Conservation (phyloP, 192 early-diverging fungal species). For the Powellomyces hirtus region DNA sequence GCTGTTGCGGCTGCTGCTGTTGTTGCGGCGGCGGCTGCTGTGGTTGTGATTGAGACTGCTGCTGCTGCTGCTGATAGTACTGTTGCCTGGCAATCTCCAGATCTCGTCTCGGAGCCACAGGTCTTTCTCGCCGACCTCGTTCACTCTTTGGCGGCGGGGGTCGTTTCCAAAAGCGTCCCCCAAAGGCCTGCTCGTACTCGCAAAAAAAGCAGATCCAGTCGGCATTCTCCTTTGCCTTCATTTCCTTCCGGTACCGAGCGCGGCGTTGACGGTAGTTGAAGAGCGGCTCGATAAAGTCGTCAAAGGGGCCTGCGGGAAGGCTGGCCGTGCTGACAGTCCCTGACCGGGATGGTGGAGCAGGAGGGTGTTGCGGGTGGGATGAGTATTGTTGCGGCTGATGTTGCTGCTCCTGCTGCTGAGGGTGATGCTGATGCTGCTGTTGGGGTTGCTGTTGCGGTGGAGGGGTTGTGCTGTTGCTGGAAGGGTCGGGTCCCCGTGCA, state of each 20-base stretch:
- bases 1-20: too few relatives aligned
- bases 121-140: too few relatives aligned
- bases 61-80: too few relatives aligned
- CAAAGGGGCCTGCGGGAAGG: background rate
- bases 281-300: constrained; percentile 21
- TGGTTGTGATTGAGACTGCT: too few relatives aligned
- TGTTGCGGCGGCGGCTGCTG: too few relatives aligned
- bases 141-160: too few relatives aligned
- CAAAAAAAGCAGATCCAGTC: constrained; percentile 37
- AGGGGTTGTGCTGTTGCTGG: background rate
- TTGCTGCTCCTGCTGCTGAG: background rate
- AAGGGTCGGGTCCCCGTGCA: background rate
- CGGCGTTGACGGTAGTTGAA: constrained; percentile 17
- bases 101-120: too few relatives aligned
- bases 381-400: background rate
- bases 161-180: constrained; percentile 29
- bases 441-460: background rate
- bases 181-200: constrained; percentile 37
- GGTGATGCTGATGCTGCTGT: background rate
- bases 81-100: too few relatives aligned
- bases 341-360: background rate
- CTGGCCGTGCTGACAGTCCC: too few relatives aligned
- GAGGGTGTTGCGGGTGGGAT: background rate
- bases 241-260: background rate
- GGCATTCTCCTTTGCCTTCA: background rate